Base-by-base conservation (phyloP, 2,329 filamentous ascomycete species). In the Passalora sequoiae region DNA sequence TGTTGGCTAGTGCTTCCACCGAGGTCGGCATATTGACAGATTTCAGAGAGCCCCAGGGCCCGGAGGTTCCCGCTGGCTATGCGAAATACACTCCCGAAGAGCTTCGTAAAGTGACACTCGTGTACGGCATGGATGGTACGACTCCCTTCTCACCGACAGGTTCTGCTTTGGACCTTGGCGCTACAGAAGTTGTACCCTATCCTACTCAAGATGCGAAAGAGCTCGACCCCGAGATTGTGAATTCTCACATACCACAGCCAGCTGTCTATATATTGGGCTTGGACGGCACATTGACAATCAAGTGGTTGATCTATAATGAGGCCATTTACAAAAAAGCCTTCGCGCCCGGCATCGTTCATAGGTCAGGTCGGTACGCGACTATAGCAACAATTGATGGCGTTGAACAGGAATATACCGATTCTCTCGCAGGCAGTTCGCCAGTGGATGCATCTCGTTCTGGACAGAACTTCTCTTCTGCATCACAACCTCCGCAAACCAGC, bases 261-360 rank as follows among this genome's bases (percentile, higher is more conserved):
- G 87, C 82, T 7, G 72, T 95, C 30, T 84, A 91, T 74, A 76
- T 88, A 21, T 71, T 98, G 12, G 97, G 92, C 47, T 83, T 94
- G 53, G 87, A 96, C 59, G 92, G 92, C 51, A 69, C 94, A 5
- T 71, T 98, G 10, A 80, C 80, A 33, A 76, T 81, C 6, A 97
- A 91, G 89, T 96, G 91, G 86, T 69, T 97, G 31, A 77, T 97
- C 15, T 96, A 96, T 67, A 80, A 32, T 32, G 44, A 42, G 9
- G 38, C 39, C 12, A 20, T 42, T 13, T 12, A 38, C 13, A 10
- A 29, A 12, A 27, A 39, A 20, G 28, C 15, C 7, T 38, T 43
- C 8, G 32, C 27, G 13, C 39, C 39, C 28, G 44, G 44, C 7
- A 44, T 40, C 16, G 42, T 40, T 3, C 42, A 44, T 16, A 32